Evolutionary conservation across 108 stramenopile species (phyloP), one percentile per base, ranked within the genome.

Genomic region (Skeletonema grethae): DNA sequence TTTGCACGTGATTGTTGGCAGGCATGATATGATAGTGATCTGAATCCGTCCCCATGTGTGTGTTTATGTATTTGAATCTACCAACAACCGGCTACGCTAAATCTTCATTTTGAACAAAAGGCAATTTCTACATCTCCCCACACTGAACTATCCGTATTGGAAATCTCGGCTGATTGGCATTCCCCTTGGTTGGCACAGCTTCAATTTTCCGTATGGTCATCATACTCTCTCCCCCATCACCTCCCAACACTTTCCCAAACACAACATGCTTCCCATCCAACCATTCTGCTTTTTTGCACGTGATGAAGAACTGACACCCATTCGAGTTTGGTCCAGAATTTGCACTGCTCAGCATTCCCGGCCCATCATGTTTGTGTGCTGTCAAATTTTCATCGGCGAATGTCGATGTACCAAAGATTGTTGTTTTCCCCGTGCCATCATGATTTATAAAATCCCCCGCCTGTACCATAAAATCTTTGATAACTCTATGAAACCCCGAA

Each of bases 301-400:
- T 99, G 30, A 99, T 94, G 75, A 97, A 99, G 65, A 99, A 99
- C 73, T 97, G 98, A 66, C 97, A 98, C 32, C 97, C 98, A 76
- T 97, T 98, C 4, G 86, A 82, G 76, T 97, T 90, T 0, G 95
- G 92, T 1, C 98, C 98, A 12, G 85, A 87, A 74, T 98, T 98
- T 15, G 98, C 98, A 93, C 93, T 95, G 53, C 88, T 89, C 60
- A 98, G 72, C 53, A 98, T 82, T 11, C 98, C 98, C 1, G 97
- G 87, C 63, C 82, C 77, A 76, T 88, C 75, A 67, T 99, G 98
- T 36, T 90, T 91, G 62, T 89, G 87, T 15, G 82, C 57, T 16
- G 77, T 84, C 61, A 99, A 97, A 84, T 97, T 97, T 76, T 99
- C 98, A 72, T 98, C 98, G 10, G 84, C 69, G 79, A 99, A 97